Percentiles rank a stretch among this genome's conserved stretches.
Evolutionary conservation across 164 flowering plant genomes (phyloP).

Genomic region (Kingdonia uniflora): DNA sequence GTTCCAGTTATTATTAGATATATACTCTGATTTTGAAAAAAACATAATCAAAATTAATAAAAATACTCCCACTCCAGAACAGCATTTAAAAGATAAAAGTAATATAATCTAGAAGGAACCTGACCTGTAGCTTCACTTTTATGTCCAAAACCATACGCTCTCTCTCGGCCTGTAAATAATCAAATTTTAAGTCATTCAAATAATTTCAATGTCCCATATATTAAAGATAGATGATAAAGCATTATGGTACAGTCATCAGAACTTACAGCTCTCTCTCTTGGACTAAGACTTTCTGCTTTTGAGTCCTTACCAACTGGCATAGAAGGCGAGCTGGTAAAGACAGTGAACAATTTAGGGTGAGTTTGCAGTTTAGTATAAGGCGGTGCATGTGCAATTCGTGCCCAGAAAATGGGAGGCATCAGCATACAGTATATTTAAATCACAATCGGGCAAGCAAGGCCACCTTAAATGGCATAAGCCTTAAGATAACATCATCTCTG

Average conservation of each 20-base stretch:
- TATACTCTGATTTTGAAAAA: too few relatives aligned
- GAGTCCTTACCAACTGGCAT: conserved; percentile 37
- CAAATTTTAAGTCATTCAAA: background rate
- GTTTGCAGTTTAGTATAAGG: background rate
- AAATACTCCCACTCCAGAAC: too few relatives aligned
- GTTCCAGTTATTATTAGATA: too few relatives aligned
- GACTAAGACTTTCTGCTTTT: conserved; percentile 71
- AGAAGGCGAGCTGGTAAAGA: conserved; percentile 45
- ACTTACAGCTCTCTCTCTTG: conserved; percentile 96
- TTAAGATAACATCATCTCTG: too few relatives aligned
- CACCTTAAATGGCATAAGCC: too few relatives aligned
- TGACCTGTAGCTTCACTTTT: conserved; percentile 96
- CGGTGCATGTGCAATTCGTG: too few relatives aligned
- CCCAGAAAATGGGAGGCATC: too few relatives aligned
- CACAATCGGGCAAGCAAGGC: too few relatives aligned
- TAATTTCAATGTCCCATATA: background rate
- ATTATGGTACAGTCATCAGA: conserved; percentile 7
- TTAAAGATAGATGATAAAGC: background rate
- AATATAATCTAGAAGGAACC: conserved; percentile 6
- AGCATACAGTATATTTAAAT: too few relatives aligned
- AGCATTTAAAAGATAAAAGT: background rate
- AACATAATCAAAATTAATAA: too few relatives aligned
- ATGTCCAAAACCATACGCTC: conserved; percentile 99
- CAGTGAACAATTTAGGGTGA: background rate
- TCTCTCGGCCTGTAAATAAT: conserved; percentile 74